Conservation (phyloP, 176 grass and related monocot species). For the Zoysia japonica region DNA sequence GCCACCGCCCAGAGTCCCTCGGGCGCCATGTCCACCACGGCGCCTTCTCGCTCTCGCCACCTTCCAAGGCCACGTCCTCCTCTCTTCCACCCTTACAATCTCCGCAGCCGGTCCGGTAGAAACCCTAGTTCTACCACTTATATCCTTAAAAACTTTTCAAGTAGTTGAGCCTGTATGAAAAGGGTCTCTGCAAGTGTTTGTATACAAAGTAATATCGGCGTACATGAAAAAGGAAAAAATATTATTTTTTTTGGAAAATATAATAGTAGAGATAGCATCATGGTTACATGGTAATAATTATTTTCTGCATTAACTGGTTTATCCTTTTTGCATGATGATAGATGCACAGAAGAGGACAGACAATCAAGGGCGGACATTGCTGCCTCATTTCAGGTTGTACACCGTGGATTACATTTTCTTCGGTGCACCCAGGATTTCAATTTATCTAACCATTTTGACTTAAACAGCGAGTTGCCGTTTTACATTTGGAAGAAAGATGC, state of each 20-base stretch:
- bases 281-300: slow-evolving; percentile 25
- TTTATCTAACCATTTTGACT: slow-evolving; percentile 31
- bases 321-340: slow-evolving; percentile 37
- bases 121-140: too few species aligned
- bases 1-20: too few species aligned
- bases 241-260: background rate
- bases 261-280: background rate
- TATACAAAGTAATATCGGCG: too few species aligned
- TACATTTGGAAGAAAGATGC: slow-evolving; percentile 98
- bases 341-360: slow-evolving; percentile 62
- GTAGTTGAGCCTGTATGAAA: background rate
- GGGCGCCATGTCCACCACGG: too few species aligned
- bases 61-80: too few species aligned
- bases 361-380: slow-evolving; percentile 78
- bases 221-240: background rate
- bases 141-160: background rate
- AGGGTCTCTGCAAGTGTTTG: too few species aligned
- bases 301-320: slow-evolving; percentile 28
- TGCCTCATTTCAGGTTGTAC: slow-evolving; percentile 92
- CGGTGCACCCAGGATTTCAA: background rate
- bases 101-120: too few species aligned
- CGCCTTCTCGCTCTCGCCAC: too few species aligned
- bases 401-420: slow-evolving; percentile 5
- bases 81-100: too few species aligned
- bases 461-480: slow-evolving; percentile 80